Evolutionary conservation across 1,284 basidiomycete genomes (phyloP).

Genomic region (Heterobasidion irregulare): DNA sequence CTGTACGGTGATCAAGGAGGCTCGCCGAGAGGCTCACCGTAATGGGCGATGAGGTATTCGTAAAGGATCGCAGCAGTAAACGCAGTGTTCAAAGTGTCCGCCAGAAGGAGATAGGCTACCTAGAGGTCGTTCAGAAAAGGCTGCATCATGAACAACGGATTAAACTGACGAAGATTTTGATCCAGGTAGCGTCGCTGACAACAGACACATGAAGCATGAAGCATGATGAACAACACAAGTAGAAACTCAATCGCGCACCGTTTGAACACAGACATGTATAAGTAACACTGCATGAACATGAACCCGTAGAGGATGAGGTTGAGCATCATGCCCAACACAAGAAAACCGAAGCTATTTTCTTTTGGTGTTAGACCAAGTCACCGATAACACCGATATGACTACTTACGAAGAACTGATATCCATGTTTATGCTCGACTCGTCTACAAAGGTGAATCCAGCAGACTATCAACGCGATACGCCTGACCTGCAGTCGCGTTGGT

Average conservation of each 20-base stretch:
- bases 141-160: no score
- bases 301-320: slow-evolving; percentile 14
- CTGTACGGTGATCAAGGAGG: neutral
- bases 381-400: no score
- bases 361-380: no score
- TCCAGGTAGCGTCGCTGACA: slow-evolving; percentile 12
- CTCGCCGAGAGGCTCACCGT: slow-evolving; percentile 11
- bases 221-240: neutral
- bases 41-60: slow-evolving; percentile 18
- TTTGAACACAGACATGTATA: slow-evolving; percentile 13
- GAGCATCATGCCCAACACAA: slow-evolving; percentile 11
- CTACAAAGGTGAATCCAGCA: no score
- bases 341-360: slow-evolving; percentile 9
- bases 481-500: no score
- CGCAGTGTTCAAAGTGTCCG: slow-evolving; percentile 22
- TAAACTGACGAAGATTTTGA: slow-evolving; percentile 12
- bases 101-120: slow-evolving; percentile 18
- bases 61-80: slow-evolving; percentile 23
- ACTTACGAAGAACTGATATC: no score
- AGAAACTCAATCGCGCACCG: neutral
- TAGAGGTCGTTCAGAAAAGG: neutral
- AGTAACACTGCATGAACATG: slow-evolving; percentile 13
- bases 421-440: no score
- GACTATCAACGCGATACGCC: no score
- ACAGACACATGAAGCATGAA: neutral